Percentiles rank a stretch among this genome's conserved stretches.
Conservation (phyloP, 2,329 filamentous ascomycete genomes). For the Coniosporium tulheliwenetii region DNA sequence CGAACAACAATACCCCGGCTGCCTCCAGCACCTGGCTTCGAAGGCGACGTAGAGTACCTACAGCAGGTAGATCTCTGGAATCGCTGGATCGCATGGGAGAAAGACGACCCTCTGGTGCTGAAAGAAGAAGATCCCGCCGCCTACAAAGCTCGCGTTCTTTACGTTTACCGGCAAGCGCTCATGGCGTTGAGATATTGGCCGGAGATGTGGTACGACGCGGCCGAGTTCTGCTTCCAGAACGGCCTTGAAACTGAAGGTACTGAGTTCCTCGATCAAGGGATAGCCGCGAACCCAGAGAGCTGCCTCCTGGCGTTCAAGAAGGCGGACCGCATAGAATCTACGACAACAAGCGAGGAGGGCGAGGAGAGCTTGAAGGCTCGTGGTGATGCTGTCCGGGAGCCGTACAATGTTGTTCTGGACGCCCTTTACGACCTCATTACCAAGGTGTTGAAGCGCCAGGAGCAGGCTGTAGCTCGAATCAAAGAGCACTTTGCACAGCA, state of each 20-base stretch:
- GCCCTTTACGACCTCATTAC: slow-evolving; percentile 78
- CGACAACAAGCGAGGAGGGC: slow-evolving; percentile 44
- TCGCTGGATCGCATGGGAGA: slow-evolving; percentile 90
- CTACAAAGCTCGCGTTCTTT: slow-evolving; percentile 67
- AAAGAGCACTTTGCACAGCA: slow-evolving; percentile 37
- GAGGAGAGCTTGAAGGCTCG: slow-evolving; percentile 49
- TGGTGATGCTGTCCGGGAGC: slow-evolving; percentile 61
- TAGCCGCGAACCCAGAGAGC: slow-evolving; percentile 84
- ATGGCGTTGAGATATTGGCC: slow-evolving; percentile 93
- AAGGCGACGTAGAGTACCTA: slow-evolving; percentile 70
- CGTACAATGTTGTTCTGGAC: slow-evolving; percentile 69
- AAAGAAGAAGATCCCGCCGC: slow-evolving; percentile 63
- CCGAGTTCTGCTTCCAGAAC: slow-evolving; percentile 81
- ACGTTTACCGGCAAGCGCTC: slow-evolving; percentile 83
- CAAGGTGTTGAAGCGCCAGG: slow-evolving; percentile 50
- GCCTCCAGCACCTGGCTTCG: slow-evolving; percentile 71
- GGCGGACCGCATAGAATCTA: slow-evolving; percentile 73
- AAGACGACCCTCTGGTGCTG: slow-evolving; percentile 75
- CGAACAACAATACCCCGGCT: slow-evolving; percentile 67
- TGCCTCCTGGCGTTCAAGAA: slow-evolving; percentile 79
- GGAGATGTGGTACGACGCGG: slow-evolving; percentile 88
- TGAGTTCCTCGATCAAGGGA: slow-evolving; percentile 66
- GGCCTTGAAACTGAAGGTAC: slow-evolving; percentile 55
- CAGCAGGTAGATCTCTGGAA: slow-evolving; percentile 83
- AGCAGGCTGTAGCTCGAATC: slow-evolving; percentile 40